These are phyloP conservation scores for Mycena pura DNA, from an alignment of 768 basidiomycete genomes.

Conservation along the genomic window DNA sequence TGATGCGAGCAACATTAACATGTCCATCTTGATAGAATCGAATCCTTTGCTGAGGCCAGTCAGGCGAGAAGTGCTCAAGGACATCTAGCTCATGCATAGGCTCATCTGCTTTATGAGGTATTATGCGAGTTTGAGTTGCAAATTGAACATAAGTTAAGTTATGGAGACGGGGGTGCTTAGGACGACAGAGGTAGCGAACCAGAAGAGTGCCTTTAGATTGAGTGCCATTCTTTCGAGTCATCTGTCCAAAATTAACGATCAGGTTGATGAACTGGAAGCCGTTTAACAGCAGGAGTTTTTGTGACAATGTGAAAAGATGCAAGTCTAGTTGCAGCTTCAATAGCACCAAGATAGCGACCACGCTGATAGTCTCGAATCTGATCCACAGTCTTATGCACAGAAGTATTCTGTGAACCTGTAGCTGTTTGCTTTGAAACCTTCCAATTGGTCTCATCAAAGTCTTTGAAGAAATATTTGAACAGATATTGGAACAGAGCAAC, in stretches of 20 bases:
- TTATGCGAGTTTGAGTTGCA: not conserved
- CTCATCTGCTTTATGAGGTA: not conserved
- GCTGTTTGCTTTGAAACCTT: not conserved
- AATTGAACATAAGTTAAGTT: not conserved
- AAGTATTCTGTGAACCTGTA: not conserved
- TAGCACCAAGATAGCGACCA: not conserved
- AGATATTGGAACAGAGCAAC: not conserved
- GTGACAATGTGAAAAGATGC: not conserved
- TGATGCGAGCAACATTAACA: not conserved
- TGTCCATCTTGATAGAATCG: not conserved
- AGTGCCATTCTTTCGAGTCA: not conserved
- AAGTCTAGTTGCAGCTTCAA: not conserved
- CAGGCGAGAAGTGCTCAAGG: not conserved
- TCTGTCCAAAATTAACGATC: not conserved
- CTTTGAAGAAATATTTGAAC: not conserved
- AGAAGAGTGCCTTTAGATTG: not conserved
- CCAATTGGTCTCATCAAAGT: not conserved
- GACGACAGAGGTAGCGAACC: not conserved
- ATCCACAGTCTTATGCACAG: not conserved
- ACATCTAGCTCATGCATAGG: not conserved
- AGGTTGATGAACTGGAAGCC: not conserved
- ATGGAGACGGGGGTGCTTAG: not conserved
- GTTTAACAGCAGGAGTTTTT: not conserved
- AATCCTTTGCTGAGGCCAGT: not conserved
- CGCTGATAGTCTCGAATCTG: not conserved